Evolutionary conservation across 225 moss, liverwort and hornwort species (phyloP), one percentile per base, ranked within the genome.

Genomic region (Climacium dendroides): DNA sequence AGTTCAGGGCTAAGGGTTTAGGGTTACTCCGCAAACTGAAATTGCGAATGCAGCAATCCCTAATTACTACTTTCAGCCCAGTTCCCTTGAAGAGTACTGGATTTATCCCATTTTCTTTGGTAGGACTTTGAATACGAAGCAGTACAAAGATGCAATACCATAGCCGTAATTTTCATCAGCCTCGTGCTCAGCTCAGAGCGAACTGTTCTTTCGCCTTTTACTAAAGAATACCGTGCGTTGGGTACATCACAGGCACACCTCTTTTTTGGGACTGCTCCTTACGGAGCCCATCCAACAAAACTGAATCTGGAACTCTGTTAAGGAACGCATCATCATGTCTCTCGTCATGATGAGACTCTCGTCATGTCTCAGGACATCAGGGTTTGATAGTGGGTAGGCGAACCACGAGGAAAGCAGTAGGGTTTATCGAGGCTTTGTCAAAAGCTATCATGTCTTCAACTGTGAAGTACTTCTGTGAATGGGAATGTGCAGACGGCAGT

Each of bases 141-240:
- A 85, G n/a, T 37, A 52, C 7, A 85, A 85, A 30, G 0, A 37
- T 30, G 29, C 37, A 37, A 37, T 2, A 0, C 16, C 47, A 6
- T 7, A 3, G 0, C 3, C 0, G 0, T 0, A 0, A 0, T 1
- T 0, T 0, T 0, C 0, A 1, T 0, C 2, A 45, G 65, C 75
- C 79, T 80, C n/a, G 86, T 87, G 72, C 85, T 71, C 75, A 83
- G 76, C 89, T 12, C 87, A 88, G 24, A 90, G 90, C 89, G 85
- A 89, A 70, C 80, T 93, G 50, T 83, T 88, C 85, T 88, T 85
- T 90, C 88, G 93, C 92, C 91, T 91, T 94, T 89, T 85, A 92
- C 94, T 93, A 85, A 93, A 90, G 92, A 92, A 90, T 89, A 89
- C 87, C 93, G 88, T 93, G 87, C n/a, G 89, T 89, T 65, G 90